These are phyloP conservation scores for Stephania japonica DNA, from an alignment of 164 flowering plant genomes.

Conservation along the genomic window DNA sequence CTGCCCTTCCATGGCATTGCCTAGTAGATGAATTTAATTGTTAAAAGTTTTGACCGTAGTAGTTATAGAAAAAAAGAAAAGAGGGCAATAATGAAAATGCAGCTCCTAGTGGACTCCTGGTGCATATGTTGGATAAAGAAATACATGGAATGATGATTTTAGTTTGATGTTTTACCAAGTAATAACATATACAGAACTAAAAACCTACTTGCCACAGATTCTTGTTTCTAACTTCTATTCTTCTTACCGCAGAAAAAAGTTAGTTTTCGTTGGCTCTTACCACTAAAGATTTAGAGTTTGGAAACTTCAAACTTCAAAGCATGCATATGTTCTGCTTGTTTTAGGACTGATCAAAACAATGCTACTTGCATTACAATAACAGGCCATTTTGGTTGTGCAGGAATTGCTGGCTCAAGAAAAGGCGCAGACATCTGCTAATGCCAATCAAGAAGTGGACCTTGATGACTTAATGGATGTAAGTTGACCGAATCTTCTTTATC, in stretches of 20 bases:
- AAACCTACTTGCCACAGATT: neutral
- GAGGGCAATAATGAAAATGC: neutral
- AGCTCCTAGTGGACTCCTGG: neutral
- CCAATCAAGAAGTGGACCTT: constrained; percentile 70
- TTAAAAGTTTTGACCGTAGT: neutral
- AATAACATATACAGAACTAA: neutral
- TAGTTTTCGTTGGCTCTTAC: neutral
- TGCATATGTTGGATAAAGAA: neutral
- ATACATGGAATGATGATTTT: neutral
- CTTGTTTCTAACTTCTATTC: neutral
- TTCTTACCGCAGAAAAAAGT: neutral
- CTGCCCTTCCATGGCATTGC: neutral
- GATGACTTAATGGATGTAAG: constrained; percentile 93
- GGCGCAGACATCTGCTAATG: constrained; percentile 38
- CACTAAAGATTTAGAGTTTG: neutral
- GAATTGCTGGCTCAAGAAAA: constrained; percentile 60
- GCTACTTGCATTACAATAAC: neutral
- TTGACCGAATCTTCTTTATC: constrained; percentile 2
- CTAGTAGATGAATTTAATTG: neutral
- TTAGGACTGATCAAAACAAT: neutral
- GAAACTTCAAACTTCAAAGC: neutral
- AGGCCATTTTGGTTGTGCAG: constrained; percentile 25
- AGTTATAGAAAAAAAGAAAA: neutral
- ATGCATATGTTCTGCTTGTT: neutral
- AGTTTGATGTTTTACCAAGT: neutral